A percentile compares a stretch with the other conserved stretches of the same genome.
These are phyloP conservation scores for Lachnellula hyalina DNA, from an alignment of 2,329 filamentous ascomycete species.

Conservation along the genomic window DNA sequence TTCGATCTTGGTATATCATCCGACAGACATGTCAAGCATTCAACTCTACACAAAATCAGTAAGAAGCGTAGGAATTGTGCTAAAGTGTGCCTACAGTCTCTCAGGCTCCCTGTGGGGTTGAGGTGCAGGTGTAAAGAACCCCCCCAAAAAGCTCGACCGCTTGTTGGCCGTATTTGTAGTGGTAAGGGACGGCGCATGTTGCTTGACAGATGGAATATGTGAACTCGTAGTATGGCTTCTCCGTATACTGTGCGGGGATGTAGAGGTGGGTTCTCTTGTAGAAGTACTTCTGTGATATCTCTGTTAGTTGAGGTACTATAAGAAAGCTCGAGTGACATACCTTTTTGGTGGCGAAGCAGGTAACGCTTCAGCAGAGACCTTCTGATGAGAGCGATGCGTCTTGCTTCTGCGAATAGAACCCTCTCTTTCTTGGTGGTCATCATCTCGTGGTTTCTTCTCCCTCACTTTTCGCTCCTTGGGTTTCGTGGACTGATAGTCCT, in stretches of 20 bases:
- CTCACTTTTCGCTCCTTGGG: slow-evolving; percentile 12
- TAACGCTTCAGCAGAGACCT: slow-evolving; percentile 14
- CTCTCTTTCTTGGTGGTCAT: slow-evolving; percentile 6
- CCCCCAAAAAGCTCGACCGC: slow-evolving; percentile 19
- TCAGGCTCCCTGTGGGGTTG: slow-evolving; percentile 22
- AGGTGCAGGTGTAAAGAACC: slow-evolving; percentile 18
- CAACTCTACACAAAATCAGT: slow-evolving; percentile 45
- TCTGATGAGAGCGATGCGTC: slow-evolving; percentile 17
- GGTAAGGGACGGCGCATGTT: slow-evolving; percentile 14
- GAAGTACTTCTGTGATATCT: slow-evolving; percentile 13
- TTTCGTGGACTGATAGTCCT: slow-evolving; percentile 15
- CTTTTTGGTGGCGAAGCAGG: slow-evolving; percentile 21
- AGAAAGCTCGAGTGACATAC: slow-evolving; percentile 8
- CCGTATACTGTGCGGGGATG: slow-evolving; percentile 13
- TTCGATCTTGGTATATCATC: slow-evolving; percentile 60
- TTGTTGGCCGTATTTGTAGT: slow-evolving; percentile 13
- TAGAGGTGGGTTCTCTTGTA: slow-evolving; percentile 12
- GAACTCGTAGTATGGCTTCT: slow-evolving; percentile 24
- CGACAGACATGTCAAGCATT: slow-evolving; percentile 66
- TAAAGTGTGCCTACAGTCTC: slow-evolving; percentile 21
- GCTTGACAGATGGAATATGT: slow-evolving; percentile 13
- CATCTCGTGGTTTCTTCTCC: slow-evolving; percentile 7
- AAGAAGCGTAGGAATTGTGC: background rate
- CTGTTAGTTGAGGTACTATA: background rate
- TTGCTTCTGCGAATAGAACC: slow-evolving; percentile 17